Evolutionary conservation across 805 yeast species (phyloP), one percentile per base, ranked within the genome.

Genomic region (Saccharomycopsis babjevae): DNA sequence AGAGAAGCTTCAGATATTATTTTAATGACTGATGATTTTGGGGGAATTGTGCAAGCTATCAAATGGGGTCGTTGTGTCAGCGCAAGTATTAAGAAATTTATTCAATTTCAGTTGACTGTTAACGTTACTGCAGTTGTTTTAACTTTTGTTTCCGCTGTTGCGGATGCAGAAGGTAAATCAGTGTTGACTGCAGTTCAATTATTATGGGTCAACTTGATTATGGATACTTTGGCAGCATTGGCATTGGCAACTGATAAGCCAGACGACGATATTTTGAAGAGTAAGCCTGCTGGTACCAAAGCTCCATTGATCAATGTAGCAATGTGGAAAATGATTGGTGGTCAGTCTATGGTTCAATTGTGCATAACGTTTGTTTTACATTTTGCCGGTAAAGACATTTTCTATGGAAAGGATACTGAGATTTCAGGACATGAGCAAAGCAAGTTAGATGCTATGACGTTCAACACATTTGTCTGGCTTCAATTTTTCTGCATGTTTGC

Each of bases 31-130:
- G 97, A 94, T 75, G 96, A 94, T 75, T 94, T 94, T 70, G 78
- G 89, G 5, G 92, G 96, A 52, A 94, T 94, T 73, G 98, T 94
- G 55, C 89, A 89, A 71, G 99, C 99, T 25, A 89, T 94, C 68
- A 89, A 90, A 73, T 94, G 99, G 99, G 99, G 99, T 59, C 82
- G 99, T 73, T 92, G 97, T 59, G 98, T 94, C 64, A 86, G 96
- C 22, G 85, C 87, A 36, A 91, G 97, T 1, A 96, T 94, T 69
- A 89, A 91, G 74, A 94, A 94, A 72, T 94, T 94, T 70, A 84
- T 94, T 71, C 99, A 94, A 75, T 94, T 94, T 74, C 99, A 94
- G 74, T 78, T 94, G 67, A 94, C 98, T 6, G 99, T 94, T 57
- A 94, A 94, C 70, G 82, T 94, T 56, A 93, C 99, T 34, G 99